Conservation (phyloP, 129 eudicot species). For the Logfia minima region DNA sequence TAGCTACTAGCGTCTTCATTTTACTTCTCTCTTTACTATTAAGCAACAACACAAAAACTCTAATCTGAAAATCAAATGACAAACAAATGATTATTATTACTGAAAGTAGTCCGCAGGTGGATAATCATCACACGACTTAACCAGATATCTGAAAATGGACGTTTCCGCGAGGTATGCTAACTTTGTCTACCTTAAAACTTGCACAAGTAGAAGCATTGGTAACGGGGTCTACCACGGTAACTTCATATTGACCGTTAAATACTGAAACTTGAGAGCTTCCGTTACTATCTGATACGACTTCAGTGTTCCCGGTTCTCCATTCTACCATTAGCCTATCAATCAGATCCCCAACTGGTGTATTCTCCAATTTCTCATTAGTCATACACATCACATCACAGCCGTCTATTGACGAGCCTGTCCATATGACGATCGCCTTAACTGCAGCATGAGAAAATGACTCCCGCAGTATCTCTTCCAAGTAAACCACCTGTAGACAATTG, state of each 20-base stretch:
- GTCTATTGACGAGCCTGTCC: constrained; percentile 55
- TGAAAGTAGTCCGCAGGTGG: background rate
- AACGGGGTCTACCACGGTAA: constrained; percentile 26
- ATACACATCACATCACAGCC: constrained; percentile 56
- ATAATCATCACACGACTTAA: constrained; percentile 2
- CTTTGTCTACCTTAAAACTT: constrained; percentile 32
- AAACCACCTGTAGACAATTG: constrained; percentile 37
- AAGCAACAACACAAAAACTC: background rate
- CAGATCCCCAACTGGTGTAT: constrained; percentile 57
- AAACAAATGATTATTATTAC: constrained; percentile 1
- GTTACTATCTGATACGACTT: constrained; percentile 39
- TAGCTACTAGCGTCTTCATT: constrained; percentile 9
- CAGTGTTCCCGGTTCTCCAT: constrained; percentile 26
- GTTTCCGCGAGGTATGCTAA: constrained; percentile 22
- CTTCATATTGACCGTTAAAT: constrained; percentile 62
- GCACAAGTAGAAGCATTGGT: constrained; percentile 31
- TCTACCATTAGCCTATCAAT: constrained; percentile 51
- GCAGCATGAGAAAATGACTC: constrained; percentile 66
- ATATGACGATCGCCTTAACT: constrained; percentile 58
- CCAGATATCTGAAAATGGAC: constrained; percentile 31
- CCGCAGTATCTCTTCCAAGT: constrained; percentile 53
- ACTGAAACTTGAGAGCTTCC: constrained; percentile 52
- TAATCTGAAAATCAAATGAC: background rate
- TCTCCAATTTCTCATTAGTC: constrained; percentile 53
- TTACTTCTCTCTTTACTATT: background rate